phyloP scores from a whole-genome alignment of 805 yeast genomes.

The Teunomyces barrocoloradensis region DNA sequence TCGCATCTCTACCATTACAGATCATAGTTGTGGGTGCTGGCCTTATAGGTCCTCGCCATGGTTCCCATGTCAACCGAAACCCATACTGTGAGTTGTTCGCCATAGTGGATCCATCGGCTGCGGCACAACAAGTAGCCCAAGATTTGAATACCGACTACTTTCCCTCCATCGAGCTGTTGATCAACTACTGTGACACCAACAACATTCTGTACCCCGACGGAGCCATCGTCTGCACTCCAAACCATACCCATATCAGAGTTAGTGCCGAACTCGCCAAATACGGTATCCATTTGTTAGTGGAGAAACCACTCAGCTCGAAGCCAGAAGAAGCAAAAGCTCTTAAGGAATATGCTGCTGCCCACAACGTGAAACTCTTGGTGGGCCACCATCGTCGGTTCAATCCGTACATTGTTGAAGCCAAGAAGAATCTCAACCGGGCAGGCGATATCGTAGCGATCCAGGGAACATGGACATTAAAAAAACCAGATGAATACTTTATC shows the following conservation, averaged over 20 bases:
- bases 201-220: constrained; percentile 32
- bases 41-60: constrained; percentile 28
- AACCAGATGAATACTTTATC: constrained; percentile 32
- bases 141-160: constrained; percentile 17
- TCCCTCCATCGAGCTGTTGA: constrained; percentile 16
- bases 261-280: constrained; percentile 31
- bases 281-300: constrained; percentile 39
- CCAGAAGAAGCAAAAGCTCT: constrained; percentile 35
- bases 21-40: constrained; percentile 26
- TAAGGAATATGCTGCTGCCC: constrained; percentile 22
- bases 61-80: constrained; percentile 18
- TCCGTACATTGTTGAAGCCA: constrained; percentile 39
- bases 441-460: constrained; percentile 38
- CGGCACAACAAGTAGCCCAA: constrained; percentile 18
- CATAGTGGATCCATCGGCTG: constrained; percentile 24
- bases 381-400: constrained; percentile 45
- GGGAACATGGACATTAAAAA: constrained; percentile 41
- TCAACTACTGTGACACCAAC: constrained; percentile 15
- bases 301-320: constrained; percentile 38
- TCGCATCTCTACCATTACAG: constrained; percentile 6
- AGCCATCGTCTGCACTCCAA: constrained; percentile 42
- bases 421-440: constrained; percentile 26
- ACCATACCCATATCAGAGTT: constrained; percentile 37
- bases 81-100: constrained; percentile 21
- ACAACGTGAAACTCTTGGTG: constrained; percentile 32